These are phyloP conservation scores for Solanum bulbocastanum DNA, from an alignment of 257 asterid genomes.

Conservation along the genomic window DNA sequence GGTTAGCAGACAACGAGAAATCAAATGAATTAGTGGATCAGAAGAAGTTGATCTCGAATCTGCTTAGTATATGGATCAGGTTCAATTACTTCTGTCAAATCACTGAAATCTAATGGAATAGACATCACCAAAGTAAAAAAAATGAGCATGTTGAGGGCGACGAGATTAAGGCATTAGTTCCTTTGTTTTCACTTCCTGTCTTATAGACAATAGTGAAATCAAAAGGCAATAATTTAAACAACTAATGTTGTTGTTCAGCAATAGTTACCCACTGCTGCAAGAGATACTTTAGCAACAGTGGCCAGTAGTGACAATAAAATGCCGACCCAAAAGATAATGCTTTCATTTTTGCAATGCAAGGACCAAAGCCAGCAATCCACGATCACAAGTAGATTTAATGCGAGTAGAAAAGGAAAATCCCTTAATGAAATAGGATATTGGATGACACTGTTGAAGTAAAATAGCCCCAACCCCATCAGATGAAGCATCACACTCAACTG, in stretches of 20 bases:
- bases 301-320: not conserved
- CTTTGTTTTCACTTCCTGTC: not conserved
- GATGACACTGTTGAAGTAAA: not conserved
- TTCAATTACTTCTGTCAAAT: not conserved
- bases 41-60: not conserved
- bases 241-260: not conserved
- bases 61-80: not conserved
- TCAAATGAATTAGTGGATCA: not conserved
- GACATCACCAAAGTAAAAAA: not conserved
- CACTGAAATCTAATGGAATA: not conserved
- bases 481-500: not conserved
- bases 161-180: not conserved
- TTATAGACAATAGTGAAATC: not conserved
- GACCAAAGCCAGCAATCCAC: not conserved
- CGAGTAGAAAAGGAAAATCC: not conserved
- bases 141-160: not conserved
- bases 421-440: not conserved
- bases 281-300: not conserved
- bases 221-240: not conserved
- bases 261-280: not conserved
- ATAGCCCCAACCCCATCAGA: not conserved
- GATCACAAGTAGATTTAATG: not conserved
- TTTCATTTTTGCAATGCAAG: not conserved
- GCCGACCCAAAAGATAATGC: not conserved
- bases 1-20: not conserved